A percentile compares a stretch with the other conserved stretches of the same genome.
phyloP scores from a whole-genome alignment of 208 protist species.

The Acanthamoeba royreba region DNA sequence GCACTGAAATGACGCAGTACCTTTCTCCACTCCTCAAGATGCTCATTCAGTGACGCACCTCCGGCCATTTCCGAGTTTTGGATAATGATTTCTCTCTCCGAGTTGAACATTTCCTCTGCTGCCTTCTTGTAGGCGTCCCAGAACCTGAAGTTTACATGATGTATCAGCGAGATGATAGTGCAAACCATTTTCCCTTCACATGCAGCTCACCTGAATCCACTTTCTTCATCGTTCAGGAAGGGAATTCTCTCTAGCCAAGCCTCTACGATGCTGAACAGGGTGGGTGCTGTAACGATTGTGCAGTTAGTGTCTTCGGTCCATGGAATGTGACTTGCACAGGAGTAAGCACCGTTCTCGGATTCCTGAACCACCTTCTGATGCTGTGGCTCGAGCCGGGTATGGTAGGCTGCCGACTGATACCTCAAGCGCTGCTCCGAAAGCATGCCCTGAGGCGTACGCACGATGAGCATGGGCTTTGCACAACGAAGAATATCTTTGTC shows the following conservation, averaged over 20 bases:
- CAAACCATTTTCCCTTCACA: background rate
- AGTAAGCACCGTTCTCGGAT: conserved; percentile 47
- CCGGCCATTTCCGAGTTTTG: conserved; percentile 46
- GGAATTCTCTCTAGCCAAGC: conserved; percentile 73
- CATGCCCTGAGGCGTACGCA: background rate
- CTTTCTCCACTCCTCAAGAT: conserved; percentile 58
- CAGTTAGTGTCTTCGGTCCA: background rate
- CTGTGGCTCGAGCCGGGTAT: background rate
- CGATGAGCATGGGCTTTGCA: conserved; percentile 18
- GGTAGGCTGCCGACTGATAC: conserved; percentile 11
- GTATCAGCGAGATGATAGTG: background rate
- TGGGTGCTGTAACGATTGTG: conserved; percentile 38
- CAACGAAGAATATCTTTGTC: background rate
- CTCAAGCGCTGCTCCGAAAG: background rate
- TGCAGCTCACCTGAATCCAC: background rate
- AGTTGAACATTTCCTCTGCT: conserved; percentile 52
- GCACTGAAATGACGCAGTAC: conserved; percentile 46
- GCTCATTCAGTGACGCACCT: conserved; percentile 45
- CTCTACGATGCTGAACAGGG: conserved; percentile 60
- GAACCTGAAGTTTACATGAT: background rate
- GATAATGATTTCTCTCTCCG: conserved; percentile 43
- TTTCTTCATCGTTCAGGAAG: conserved; percentile 28
- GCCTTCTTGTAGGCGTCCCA: conserved; percentile 27
- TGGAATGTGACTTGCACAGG: background rate
- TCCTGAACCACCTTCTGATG: background rate